phyloP scores from a whole-genome alignment of 805 yeast species.

The Candida ovalis region DNA sequence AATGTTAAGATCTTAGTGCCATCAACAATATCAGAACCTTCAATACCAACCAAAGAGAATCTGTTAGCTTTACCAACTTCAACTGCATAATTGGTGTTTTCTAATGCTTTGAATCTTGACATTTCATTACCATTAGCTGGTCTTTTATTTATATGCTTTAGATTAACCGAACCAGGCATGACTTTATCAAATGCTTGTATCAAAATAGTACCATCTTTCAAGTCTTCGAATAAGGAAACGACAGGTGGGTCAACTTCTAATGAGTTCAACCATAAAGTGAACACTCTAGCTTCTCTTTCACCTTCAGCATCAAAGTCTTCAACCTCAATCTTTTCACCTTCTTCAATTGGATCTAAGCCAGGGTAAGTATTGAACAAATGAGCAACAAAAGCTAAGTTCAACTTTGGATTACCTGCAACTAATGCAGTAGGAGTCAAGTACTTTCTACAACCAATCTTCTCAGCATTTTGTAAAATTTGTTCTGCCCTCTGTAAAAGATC shows the following conservation, averaged over 20 bases:
- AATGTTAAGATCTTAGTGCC: constrained; percentile 85
- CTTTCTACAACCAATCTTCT: constrained; percentile 86
- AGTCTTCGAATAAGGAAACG: constrained; percentile 85
- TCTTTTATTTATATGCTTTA: constrained; percentile 75
- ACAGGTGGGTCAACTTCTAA: constrained; percentile 95
- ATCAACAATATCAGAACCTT: constrained; percentile 95
- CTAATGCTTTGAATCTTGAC: constrained; percentile 90
- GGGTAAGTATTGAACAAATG: constrained; percentile 95
- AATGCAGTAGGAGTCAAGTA: constrained; percentile 90
- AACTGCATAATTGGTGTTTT: constrained; percentile 98
- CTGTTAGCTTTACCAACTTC: constrained; percentile 89
- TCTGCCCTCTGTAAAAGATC: constrained; percentile 84
- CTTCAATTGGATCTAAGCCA: constrained; percentile 93
- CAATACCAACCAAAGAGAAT: constrained; percentile 95
- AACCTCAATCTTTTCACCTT: constrained; percentile 84
- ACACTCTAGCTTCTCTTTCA: constrained; percentile 98
- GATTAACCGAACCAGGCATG: constrained; percentile 84
- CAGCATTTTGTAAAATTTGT: constrained; percentile 81
- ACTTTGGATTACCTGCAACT: constrained; percentile 94
- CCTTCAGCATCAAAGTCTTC: constrained; percentile 99
- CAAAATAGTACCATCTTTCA: constrained; percentile 86
- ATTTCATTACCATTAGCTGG: constrained; percentile 74
- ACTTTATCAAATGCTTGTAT: constrained; percentile 95
- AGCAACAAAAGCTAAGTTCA: constrained; percentile 96
- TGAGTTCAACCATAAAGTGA: constrained; percentile 95